A percentile compares a stretch with the other conserved stretches of the same genome.
Conservation (phyloP, 2,329 filamentous ascomycete species). For the Neurospora crassa region DNA sequence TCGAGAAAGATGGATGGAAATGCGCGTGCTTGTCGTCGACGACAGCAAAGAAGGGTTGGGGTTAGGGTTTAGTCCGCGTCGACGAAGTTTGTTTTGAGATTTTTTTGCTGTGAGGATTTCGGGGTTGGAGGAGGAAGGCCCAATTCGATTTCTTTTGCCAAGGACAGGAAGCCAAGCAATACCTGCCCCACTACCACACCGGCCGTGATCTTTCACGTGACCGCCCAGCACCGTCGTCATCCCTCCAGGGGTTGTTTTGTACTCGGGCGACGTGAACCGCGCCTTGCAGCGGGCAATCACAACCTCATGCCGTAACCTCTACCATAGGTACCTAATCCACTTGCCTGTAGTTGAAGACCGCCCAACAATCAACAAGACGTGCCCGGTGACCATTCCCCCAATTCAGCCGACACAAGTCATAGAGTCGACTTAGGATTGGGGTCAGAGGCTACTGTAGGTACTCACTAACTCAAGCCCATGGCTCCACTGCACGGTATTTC, state of each 20-base stretch:
- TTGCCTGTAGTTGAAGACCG: background rate
- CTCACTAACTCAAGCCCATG: background rate
- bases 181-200: background rate
- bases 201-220: background rate
- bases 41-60: conserved; percentile 17
- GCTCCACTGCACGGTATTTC: background rate
- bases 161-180: background rate
- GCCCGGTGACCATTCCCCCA: background rate
- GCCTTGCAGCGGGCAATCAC: background rate
- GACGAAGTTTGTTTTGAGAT: background rate
- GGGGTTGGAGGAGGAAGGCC: background rate
- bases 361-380: background rate
- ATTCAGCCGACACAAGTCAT: background rate
- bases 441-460: background rate
- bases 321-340: too few species aligned
- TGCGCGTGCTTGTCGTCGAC: background rate
- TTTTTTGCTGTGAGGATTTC: background rate
- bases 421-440: background rate
- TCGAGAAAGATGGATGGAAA: background rate
- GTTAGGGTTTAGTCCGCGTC: conserved; percentile 15
- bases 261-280: background rate
- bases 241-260: background rate
- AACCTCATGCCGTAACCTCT: background rate
- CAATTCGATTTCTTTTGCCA: background rate
- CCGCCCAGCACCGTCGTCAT: background rate